These are phyloP conservation scores for Umbelopsis ramanniana DNA, from an alignment of 192 early-diverging fungal genomes.

Conservation along the genomic window DNA sequence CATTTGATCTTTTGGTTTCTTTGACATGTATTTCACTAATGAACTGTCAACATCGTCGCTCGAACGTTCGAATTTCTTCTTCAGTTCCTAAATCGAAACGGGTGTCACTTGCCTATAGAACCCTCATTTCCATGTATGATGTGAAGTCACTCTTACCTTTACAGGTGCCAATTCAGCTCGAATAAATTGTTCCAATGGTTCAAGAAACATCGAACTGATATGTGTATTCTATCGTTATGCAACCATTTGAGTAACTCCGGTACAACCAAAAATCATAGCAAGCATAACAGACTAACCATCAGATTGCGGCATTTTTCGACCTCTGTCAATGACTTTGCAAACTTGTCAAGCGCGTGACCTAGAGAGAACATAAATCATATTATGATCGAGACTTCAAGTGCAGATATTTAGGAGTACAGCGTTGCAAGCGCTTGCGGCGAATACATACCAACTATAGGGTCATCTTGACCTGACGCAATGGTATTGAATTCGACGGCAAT, in stretches of 20 bases:
- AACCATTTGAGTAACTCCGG: conserved; percentile 14
- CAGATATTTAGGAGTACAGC: background rate
- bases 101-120: background rate
- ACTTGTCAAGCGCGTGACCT: conserved; percentile 58
- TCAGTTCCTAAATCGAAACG: conserved; percentile 49
- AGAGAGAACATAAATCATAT: background rate
- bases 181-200: conserved; percentile 67
- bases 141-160: conserved; percentile 42
- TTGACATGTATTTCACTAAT: conserved; percentile 64
- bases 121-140: too few relatives aligned
- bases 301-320: conserved; percentile 57
- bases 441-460: conserved; percentile 49
- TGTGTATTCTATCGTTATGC: conserved; percentile 56
- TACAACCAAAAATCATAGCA: background rate
- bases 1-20: conserved; percentile 59
- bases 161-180: conserved; percentile 55
- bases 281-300: conserved; percentile 42
- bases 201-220: conserved; percentile 70
- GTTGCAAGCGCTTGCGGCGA: background rate
- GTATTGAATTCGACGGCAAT: conserved; percentile 56
- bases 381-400: background rate
- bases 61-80: conserved; percentile 62
- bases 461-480: conserved; percentile 55
- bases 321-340: conserved; percentile 56
- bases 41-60: conserved; percentile 65